Conservation (phyloP, 495 filamentous ascomycete genomes). For the Sporormia fimetaria region DNA sequence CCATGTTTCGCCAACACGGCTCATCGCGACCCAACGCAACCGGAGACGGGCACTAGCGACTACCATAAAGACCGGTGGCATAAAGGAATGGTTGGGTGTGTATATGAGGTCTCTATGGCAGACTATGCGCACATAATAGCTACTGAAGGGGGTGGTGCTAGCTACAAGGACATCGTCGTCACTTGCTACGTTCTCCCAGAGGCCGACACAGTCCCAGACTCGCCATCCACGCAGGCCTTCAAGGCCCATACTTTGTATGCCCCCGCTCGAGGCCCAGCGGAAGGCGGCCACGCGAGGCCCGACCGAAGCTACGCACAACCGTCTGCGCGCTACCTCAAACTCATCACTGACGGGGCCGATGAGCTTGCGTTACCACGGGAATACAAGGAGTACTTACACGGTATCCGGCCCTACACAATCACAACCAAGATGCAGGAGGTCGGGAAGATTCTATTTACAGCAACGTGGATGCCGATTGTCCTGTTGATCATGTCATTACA, state of each 20-base stretch:
- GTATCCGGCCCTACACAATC: conserved; percentile 54
- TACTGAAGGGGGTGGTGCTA: conserved; percentile 75
- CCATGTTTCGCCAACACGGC: conserved; percentile 84
- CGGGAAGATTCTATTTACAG: conserved; percentile 50
- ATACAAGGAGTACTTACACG: conserved; percentile 57
- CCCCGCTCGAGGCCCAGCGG: conserved; percentile 26
- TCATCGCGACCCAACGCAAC: conserved; percentile 37
- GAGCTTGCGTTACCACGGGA: conserved; percentile 66
- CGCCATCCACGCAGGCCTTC: conserved; percentile 35
- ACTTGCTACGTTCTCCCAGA: conserved; percentile 52
- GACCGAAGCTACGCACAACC: conserved; percentile 65
- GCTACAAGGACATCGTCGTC: conserved; percentile 74
- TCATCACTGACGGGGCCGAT: conserved; percentile 62
- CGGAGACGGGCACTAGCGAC: conserved; percentile 4
- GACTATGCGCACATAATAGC: conserved; percentile 82
- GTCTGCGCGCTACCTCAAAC: conserved; percentile 65
- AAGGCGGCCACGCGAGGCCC: conserved; percentile 40
- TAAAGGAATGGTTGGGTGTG: conserved; percentile 77
- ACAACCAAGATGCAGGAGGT: conserved; percentile 55
- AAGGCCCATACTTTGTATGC: conserved; percentile 49
- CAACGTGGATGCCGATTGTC: conserved; percentile 50
- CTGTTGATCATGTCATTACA: conserved; percentile 38
- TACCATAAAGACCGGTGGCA: conserved; percentile 50
- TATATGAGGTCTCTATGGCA: conserved; percentile 74
- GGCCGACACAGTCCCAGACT: conserved; percentile 20